Base-by-base conservation (phyloP, 306 rosid species). In the Oxytropis ochrocephala region DNA sequence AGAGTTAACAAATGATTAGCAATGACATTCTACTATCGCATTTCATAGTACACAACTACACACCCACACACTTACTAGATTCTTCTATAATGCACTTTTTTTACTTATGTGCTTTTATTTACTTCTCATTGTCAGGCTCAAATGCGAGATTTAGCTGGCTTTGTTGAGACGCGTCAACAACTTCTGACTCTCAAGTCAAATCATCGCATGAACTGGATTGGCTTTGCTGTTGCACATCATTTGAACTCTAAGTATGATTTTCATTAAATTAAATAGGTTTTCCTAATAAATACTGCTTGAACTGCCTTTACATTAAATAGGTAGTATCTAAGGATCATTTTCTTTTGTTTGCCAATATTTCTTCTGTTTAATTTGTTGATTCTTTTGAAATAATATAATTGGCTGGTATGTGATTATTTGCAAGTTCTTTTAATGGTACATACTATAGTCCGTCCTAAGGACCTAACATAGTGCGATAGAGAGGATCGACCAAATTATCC, bases 161-260 rank as follows among this genome's bases (percentile, higher is more conserved):
- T 93, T 88, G 97, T 93, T 80, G 94, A 93, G 82, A 90, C 98
- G 39, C 78, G 98, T 27, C 97, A 88, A 59, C 93, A 88, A 67
- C 98, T 93, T 73, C 72, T 93, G 83, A 85, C 90, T 12, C 85
- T 93, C 74, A 93, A 93, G 80, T 83, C 98, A 70, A 93, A 88
- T 76, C 98, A 93, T 79, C 98, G 98, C 81, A 93, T 90, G 98
- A 93, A 93, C 80, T 93, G 98, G 98, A 90, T 93, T 80, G 98
- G 98, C 46, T 93, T 93, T 86, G 82, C 98, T 63, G 97, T 93
- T 82, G 55, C 98, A 27, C 97, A 93, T 75, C 98, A 93, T 78
- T 82, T 93, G 88, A 90, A 93, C 82, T 80, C 88, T 63, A 85
- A 86, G 98, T 93, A 93, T 64, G 80, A 38, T 27, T 72, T 43